These are phyloP conservation scores for Cryptococcus hybrid DNA, from an alignment of 1,284 basidiomycete species.

Conservation along the genomic window DNA sequence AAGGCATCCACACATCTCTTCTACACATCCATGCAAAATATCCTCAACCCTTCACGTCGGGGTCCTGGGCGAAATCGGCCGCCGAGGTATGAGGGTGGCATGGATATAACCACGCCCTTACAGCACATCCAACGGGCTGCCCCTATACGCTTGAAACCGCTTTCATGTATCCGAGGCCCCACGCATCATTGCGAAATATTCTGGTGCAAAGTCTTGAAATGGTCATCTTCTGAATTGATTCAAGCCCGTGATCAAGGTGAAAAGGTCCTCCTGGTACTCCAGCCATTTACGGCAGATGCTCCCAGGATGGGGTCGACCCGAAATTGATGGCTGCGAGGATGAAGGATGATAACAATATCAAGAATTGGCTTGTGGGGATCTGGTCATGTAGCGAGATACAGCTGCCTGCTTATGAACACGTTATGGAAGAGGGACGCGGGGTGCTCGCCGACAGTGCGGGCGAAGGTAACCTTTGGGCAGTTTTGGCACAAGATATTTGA, in stretches of 20 bases:
- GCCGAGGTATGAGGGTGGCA: no score
- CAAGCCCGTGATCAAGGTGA: neutral
- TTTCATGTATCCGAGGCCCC: conserved; percentile 4
- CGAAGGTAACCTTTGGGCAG: conserved; percentile 2
- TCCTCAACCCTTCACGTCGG: conserved; percentile 11
- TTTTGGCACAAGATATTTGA: conserved; percentile 38
- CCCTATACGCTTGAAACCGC: conserved; percentile 4
- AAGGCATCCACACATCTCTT: conserved; percentile 36
- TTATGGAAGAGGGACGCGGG: neutral
- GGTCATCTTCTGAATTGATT: neutral
- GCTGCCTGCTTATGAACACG: conserved; percentile 4
- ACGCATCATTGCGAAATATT: conserved; percentile 21
- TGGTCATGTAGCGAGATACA: conserved; percentile 24
- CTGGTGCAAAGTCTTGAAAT: conserved; percentile 14
- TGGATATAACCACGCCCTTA: conserved; percentile 1
- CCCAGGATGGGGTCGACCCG: conserved; percentile 30
- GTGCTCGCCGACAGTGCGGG: neutral
- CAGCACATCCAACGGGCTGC: conserved; percentile 13
- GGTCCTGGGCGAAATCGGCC: neutral
- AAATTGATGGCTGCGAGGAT: conserved; percentile 12
- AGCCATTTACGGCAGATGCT: conserved; percentile 24
- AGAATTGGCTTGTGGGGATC: conserved; percentile 25
- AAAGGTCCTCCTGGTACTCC: conserved; percentile 15
- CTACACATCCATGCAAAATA: conserved; percentile 38
- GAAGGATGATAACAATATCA: conserved; percentile 3